phyloP scores from a whole-genome alignment of 2,329 filamentous ascomycete genomes.

The Exserohilum rostratum region DNA sequence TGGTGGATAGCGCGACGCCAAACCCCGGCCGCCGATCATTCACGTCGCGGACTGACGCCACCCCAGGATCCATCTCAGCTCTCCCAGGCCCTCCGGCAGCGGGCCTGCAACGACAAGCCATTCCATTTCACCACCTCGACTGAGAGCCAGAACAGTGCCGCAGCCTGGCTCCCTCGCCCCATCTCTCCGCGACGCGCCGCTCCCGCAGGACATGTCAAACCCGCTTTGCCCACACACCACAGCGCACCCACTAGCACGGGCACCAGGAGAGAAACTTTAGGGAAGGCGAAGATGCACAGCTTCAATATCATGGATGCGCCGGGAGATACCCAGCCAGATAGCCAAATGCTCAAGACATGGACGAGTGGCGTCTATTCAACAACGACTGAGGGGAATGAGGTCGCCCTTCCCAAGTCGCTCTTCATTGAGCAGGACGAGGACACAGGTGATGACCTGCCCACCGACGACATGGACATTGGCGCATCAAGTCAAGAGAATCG shows the following conservation, averaged over 20 bases:
- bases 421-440: constrained; percentile 25
- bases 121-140: constrained; percentile 35
- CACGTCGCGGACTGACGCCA: constrained; percentile 29
- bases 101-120: constrained; percentile 32
- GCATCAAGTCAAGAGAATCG: constrained; percentile 37
- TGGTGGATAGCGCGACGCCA: constrained; percentile 18
- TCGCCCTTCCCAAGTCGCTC: constrained; percentile 23
- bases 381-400: constrained; percentile 16
- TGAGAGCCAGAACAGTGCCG: constrained; percentile 22
- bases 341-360: constrained; percentile 53
- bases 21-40: constrained; percentile 38
- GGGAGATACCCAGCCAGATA: constrained; percentile 56
- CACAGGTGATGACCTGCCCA: constrained; percentile 21
- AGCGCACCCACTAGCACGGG: constrained; percentile 40
- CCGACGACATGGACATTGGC: constrained; percentile 27
- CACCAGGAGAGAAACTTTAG: constrained; percentile 23
- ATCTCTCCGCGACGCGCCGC: constrained; percentile 39
- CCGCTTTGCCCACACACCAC: constrained; percentile 33
- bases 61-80: constrained; percentile 46
- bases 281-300: constrained; percentile 40
- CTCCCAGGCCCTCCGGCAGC: constrained; percentile 45
- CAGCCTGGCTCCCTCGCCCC: constrained; percentile 19
- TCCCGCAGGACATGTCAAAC: constrained; percentile 37
- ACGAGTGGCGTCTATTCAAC: constrained; percentile 37
- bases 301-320: constrained; percentile 48